phyloP scores from a whole-genome alignment of 1,284 basidiomycete species.

The Austroboletus olivaceoglutinosus region DNA sequence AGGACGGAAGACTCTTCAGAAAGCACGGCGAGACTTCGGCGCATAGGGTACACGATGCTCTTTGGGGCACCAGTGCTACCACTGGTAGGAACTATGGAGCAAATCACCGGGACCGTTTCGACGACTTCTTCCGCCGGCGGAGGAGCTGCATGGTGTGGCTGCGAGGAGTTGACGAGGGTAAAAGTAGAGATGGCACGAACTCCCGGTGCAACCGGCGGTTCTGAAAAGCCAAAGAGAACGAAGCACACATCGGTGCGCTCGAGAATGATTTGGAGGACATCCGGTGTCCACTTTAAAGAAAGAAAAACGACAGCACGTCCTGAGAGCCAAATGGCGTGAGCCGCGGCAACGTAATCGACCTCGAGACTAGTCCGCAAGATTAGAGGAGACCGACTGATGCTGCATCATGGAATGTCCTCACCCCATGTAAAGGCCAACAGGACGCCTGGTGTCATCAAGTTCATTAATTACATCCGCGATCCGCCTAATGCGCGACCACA shows the following conservation, averaged over 20 bases:
- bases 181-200: conserved; percentile 20
- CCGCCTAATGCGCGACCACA: conserved; percentile 27
- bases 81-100: conserved; percentile 31
- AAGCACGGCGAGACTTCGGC: conserved; percentile 23
- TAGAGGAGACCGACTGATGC: background rate
- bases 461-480: conserved; percentile 19
- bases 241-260: conserved; percentile 18
- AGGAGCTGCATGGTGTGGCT: conserved; percentile 5
- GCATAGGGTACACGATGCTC: conserved; percentile 33
- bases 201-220: conserved; percentile 9
- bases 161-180: conserved; percentile 7
- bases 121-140: conserved; percentile 16
- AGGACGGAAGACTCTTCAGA: conserved; percentile 27
- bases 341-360: conserved; percentile 26
- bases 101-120: conserved; percentile 18
- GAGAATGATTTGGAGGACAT: conserved; percentile 22
- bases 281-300: conserved; percentile 24
- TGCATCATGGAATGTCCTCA: conserved; percentile 8
- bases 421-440: conserved; percentile 28
- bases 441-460: conserved; percentile 12
- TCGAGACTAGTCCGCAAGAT: conserved; percentile 17
- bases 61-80: conserved; percentile 32
- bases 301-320: conserved; percentile 27
- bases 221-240: conserved; percentile 17
- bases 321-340: conserved; percentile 28